Conservation (phyloP, 2,329 filamentous ascomycete genomes). For the Rutstroemia sp. region DNA sequence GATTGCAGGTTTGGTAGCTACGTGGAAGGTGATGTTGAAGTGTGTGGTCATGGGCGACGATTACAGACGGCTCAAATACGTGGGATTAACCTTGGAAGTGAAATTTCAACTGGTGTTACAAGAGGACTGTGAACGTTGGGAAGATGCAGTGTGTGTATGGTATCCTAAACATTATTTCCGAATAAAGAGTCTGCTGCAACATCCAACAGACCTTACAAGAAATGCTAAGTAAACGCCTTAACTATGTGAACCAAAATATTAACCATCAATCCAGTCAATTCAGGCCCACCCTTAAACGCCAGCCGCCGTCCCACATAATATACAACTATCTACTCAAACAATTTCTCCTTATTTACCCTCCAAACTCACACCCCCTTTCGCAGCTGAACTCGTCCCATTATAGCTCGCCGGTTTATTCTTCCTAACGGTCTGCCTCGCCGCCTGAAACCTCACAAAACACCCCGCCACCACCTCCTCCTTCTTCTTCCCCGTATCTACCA, state of each 20-base stretch:
- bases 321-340: background rate
- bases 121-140: background rate
- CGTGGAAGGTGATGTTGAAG: background rate
- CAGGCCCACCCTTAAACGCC: background rate
- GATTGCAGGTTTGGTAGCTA: constrained; percentile 2
- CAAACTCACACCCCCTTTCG: background rate
- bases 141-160: background rate
- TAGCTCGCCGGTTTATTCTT: constrained; percentile 11
- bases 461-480: constrained; percentile 12
- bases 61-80: background rate
- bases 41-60: background rate
- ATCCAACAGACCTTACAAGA: background rate
- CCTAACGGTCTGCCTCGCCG: constrained; percentile 9
- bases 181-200: background rate
- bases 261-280: background rate
- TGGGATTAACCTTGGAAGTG: background rate
- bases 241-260: background rate
- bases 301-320: background rate
- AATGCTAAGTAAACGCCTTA: background rate
- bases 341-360: background rate
- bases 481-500: constrained; percentile 6
- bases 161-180: background rate
- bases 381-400: background rate
- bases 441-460: constrained; percentile 10
- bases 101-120: background rate